Base-by-base conservation (phyloP, 441 rosid genomes). In the Manihot esculenta region DNA sequence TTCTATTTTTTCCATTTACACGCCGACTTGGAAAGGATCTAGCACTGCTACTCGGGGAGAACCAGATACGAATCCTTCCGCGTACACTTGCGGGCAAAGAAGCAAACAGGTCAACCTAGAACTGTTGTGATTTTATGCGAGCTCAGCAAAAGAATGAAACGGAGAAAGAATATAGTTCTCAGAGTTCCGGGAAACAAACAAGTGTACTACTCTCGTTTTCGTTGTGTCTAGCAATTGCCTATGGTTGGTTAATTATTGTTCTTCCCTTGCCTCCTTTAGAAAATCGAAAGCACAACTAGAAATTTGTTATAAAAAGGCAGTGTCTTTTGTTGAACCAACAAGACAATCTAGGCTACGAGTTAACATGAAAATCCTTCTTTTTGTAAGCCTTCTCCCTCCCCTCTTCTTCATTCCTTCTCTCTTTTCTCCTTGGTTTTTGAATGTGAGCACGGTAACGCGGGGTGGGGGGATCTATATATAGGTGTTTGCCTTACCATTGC, bases 171-270 rank as follows among this genome's bases (percentile, higher is more conserved):
- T 18, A 63, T n/a, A n/a, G n/a, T n/a, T n/a, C n/a, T n/a, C n/a
- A n/a, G n/a, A n/a, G n/a, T 90, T 78, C 88, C 88, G 60, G 99
- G 91, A 83, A 81, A 82, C 68, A 56, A 74, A 66, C 49, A 68
- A 18, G 50, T 50, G 30, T 44, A 42, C 21, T 24, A 15, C 21
- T 66, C 61, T 61, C 45, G n/a, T 53, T 62, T 77, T 51, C 45
- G 8, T 68, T 44, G 30, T 18, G 57, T 45, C 26, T 35, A 48
- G 13, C 42, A 69, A 57, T 59, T 7, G 30, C 60, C 15, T 63
- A 57, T 50, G 62, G 42, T 49, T 62, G 3, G 60, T 67, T 17
- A 24, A 33, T 21, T 27, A 7, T 3, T 33, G 6, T 33, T 33
- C 51, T 66, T 15, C 26, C 48, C 17, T 21, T 64, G 61, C 21